These are phyloP conservation scores for Phyllosticta capitalensis DNA, from an alignment of 2,329 filamentous ascomycete genomes.

Conservation along the genomic window DNA sequence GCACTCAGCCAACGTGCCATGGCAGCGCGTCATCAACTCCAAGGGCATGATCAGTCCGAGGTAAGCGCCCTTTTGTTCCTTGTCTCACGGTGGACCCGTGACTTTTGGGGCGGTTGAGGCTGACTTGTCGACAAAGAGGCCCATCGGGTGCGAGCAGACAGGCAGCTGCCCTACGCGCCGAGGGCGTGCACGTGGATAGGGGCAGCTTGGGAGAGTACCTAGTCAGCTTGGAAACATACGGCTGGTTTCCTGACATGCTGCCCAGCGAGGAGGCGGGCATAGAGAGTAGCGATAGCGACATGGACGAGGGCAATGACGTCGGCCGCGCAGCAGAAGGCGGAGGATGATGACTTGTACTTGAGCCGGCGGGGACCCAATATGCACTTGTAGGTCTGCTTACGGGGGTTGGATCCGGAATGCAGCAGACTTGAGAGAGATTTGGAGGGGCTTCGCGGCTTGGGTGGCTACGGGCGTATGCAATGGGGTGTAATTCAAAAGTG, in stretches of 20 bases:
- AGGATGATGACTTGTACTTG: not conserved
- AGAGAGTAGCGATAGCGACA: conserved; percentile 17
- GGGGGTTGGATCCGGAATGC: not conserved
- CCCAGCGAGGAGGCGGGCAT: conserved; percentile 36
- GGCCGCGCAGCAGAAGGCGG: conserved; percentile 1
- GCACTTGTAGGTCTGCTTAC: not conserved
- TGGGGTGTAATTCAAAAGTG: not conserved
- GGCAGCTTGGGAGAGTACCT: conserved; percentile 38
- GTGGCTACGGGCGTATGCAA: not conserved
- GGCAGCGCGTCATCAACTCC: conserved; percentile 87
- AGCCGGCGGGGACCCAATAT: not conserved
- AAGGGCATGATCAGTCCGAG: conserved; percentile 79
- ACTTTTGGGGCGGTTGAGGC: not conserved
- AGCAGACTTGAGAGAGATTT: not conserved
- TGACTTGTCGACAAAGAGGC: conserved; percentile 24
- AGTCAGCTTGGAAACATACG: conserved; percentile 37
- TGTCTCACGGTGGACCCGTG: conserved; percentile 5
- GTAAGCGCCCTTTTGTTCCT: conserved; percentile 37
- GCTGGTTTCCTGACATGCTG: conserved; percentile 43
- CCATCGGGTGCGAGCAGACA: conserved; percentile 38
- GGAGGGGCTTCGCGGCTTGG: not conserved
- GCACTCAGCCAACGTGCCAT: conserved; percentile 73
- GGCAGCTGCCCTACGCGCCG: conserved; percentile 35
- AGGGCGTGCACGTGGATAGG: conserved; percentile 39
- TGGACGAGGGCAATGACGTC: not conserved